These are phyloP conservation scores for Ephemerocybe angulata DNA, from an alignment of 768 basidiomycete genomes.

Conservation along the genomic window DNA sequence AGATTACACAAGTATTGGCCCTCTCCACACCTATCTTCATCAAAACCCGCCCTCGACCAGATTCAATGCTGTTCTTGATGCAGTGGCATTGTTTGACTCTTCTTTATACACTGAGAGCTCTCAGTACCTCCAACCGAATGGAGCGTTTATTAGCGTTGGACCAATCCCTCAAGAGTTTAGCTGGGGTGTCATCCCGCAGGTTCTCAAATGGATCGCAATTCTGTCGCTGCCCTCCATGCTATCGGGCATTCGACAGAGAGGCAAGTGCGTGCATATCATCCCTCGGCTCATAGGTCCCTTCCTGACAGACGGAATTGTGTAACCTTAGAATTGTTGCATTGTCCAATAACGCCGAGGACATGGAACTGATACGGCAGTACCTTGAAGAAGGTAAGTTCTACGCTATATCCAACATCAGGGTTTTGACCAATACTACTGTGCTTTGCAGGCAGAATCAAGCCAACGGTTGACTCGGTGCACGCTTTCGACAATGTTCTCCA, in stretches of 20 bases:
- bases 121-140: slow-evolving; percentile 52
- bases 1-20: slow-evolving; percentile 56
- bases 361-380: slow-evolving; percentile 25
- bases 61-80: slow-evolving; percentile 59
- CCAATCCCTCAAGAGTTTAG: slow-evolving; percentile 35
- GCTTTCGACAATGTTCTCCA: slow-evolving; percentile 51
- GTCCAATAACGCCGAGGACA: slow-evolving; percentile 29
- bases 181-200: slow-evolving; percentile 30
- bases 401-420: not conserved
- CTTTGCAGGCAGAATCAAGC: slow-evolving; percentile 44
- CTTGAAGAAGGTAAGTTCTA: slow-evolving; percentile 38
- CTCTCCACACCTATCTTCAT: slow-evolving; percentile 41
- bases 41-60: slow-evolving; percentile 44
- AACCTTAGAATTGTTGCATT: slow-evolving; percentile 31
- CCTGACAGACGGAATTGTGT: not conserved
- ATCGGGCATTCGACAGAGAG: slow-evolving; percentile 44
- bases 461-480: slow-evolving; percentile 57
- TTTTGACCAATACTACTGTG: not conserved
- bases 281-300: not conserved
- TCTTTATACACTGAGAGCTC: slow-evolving; percentile 46
- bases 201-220: slow-evolving; percentile 30
- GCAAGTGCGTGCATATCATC: not conserved
- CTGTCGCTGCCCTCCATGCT: slow-evolving; percentile 43
- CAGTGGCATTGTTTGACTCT: slow-evolving; percentile 47
- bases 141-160: slow-evolving; percentile 52